phyloP scores from a whole-genome alignment of 306 rosid genomes.

The Citrullus colocynthis region DNA sequence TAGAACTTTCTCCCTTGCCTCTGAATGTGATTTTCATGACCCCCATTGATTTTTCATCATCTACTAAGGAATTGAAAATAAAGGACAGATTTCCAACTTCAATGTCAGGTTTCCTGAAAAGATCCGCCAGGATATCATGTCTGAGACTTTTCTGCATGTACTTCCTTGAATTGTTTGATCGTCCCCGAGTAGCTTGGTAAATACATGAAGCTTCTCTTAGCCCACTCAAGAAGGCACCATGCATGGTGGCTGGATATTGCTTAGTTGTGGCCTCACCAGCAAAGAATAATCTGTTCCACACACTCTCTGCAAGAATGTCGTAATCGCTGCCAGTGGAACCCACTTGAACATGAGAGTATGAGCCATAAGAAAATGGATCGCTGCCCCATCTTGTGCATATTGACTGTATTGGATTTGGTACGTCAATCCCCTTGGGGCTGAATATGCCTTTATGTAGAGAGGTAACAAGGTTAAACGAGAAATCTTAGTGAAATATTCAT shows the following conservation, averaged over 20 bases:
- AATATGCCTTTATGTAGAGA: constrained; percentile 51
- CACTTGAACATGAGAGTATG: constrained; percentile 86
- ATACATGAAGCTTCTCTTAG: constrained; percentile 85
- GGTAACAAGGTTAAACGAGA: background rate
- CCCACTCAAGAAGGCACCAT: constrained; percentile 89
- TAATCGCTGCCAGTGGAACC: constrained; percentile 75
- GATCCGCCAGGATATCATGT: constrained; percentile 33
- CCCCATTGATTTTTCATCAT: constrained; percentile 46
- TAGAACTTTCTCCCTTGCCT: constrained; percentile 18
- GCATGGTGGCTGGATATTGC: constrained; percentile 96
- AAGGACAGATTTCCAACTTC: constrained; percentile 48
- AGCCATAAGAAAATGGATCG: constrained; percentile 78
- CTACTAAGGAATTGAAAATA: constrained; percentile 43
- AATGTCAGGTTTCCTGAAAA: constrained; percentile 62
- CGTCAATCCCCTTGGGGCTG: constrained; percentile 53
- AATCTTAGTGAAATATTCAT: background rate
- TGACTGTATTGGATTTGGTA: constrained; percentile 69
- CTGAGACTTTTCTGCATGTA: constrained; percentile 32
- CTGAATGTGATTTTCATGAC: constrained; percentile 46
- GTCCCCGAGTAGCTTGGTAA: constrained; percentile 24
- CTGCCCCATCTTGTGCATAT: constrained; percentile 93
- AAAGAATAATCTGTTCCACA: constrained; percentile 67
- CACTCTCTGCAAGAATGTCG: constrained; percentile 74
- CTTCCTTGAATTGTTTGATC: constrained; percentile 32
- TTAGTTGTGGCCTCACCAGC: constrained; percentile 95